Base-by-base conservation (phyloP, 495 filamentous ascomycete species). In the Aspergillus panamensis region DNA sequence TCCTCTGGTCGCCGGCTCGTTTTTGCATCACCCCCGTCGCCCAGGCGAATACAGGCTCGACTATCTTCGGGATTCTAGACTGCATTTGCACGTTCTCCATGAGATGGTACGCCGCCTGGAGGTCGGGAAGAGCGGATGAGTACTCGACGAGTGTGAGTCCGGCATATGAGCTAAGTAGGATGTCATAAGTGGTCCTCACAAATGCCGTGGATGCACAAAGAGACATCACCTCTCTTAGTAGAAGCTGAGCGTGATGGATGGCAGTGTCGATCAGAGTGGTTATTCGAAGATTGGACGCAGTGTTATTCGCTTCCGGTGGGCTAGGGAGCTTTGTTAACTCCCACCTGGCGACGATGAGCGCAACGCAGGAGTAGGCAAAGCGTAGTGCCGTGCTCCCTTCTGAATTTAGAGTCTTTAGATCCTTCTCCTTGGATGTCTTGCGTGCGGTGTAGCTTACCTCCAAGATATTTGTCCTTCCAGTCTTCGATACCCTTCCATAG, bases 21-120 rank as follows among this genome's bases (percentile, higher is more conserved):
- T 49, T 49, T 13, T 20, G 47, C 47, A 49, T 49, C 47, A 49
- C 16, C 1, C 47, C 47, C 13, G 47, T 49, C 4, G 47, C 47
- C 47, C 47, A 49, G 10, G 20, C 29, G 13, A 49, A 49, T 7
- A 49, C 47, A 3, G 47, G 25, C 47, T 29, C 20, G 7, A 19
- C 21, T 20, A 49, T 49, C 47, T 49, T 49, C 12, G 29, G 3
- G 7, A 49, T 31, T 31, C 12, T 31, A 13, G 47, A 29, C 12
- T 49, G 47, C 47, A 31, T 49, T 7, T 49, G 47, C 6, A 49
- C 47, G n/a, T 49, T 31, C 25, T 49, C 47, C 47, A 49, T 49
- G 13, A 49, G 47, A 9, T 19, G 20, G 16, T 49, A 49, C 12
- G 47, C 16, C 6, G 47, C 47, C 13, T 49, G 47, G 47, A 49